Base-by-base conservation (phyloP, 495 filamentous ascomycete genomes). In the Hypoxylon fuscum region DNA sequence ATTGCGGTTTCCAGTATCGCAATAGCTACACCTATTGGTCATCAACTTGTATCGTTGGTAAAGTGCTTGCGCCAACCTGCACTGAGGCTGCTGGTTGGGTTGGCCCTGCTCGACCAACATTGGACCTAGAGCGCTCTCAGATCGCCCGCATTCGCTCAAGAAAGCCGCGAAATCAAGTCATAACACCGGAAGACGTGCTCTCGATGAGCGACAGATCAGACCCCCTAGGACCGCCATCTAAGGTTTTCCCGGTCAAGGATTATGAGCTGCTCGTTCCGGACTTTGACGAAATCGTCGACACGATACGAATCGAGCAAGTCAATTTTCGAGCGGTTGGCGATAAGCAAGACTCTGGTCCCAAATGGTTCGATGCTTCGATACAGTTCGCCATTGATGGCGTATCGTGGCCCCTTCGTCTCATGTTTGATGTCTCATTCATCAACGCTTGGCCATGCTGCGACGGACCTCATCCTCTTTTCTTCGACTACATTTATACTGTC, bases 21-120 rank as follows among this genome's bases (percentile, higher is more conserved):
- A 81, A 77, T 35, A 82, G 77, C 64, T 81, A 82, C 69, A 90
- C 88, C 1, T 91, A 90, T 77, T 91, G 88, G 88, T 83, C 86
- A 4, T 83, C 83, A 44, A 71, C 80, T 32, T 88, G 79, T 60
- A 87, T 91, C 56, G 85, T 90, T 5, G 88, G 88, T 18, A 90
- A 90, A 67, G 87, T 90, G 20, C 85, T 97, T 5, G 90, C 88
- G 2, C 90, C 88, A 52, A 88, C 88, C 15, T 90, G 88, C 68
- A 83, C 83, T 21, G 80, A 87, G 50, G 83, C 91, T 18, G 87
- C 85, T 10, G 82, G 79, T 32, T 91, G 88, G 88, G 75, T 90
- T 37, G 88, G 88, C 0, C 88, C 88, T 14, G 88, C 86, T 31
- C 79, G 82, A 5, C 85, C 84, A 10, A 83, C 84, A 5, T 67